Conservation (phyloP, 2,329 filamentous ascomycete species). For the Monosporascus sp. region DNA sequence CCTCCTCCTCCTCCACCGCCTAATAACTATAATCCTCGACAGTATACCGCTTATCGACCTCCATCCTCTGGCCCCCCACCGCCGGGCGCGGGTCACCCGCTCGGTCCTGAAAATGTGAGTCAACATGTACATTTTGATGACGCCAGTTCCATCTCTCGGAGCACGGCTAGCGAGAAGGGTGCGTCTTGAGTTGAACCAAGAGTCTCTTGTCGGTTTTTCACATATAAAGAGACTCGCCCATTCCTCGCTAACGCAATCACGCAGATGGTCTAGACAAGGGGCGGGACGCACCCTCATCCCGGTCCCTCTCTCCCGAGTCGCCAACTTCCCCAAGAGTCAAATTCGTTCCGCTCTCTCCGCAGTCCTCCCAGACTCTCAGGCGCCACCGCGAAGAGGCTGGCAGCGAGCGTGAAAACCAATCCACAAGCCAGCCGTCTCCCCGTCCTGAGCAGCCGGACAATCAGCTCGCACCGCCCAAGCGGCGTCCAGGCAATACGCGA, state of each 20-base stretch:
- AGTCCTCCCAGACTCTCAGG: slow-evolving; percentile 23
- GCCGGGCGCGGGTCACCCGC: slow-evolving; percentile 11
- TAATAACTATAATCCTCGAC: slow-evolving; percentile 21
- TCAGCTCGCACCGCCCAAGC: not conserved
- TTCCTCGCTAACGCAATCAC: not conserved
- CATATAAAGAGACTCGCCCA: not conserved
- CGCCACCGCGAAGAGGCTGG: slow-evolving; percentile 15
- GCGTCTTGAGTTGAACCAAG: slow-evolving; percentile 16
- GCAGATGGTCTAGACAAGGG: not conserved
- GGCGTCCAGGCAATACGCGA: slow-evolving; percentile 6
- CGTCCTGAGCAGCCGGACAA: not conserved
- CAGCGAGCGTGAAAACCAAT: slow-evolving; percentile 3
- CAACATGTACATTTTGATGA: slow-evolving; percentile 19
- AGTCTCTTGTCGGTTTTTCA: too few relatives aligned
- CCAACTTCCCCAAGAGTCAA: slow-evolving; percentile 16
- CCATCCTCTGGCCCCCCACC: slow-evolving; percentile 21
- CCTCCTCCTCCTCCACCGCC: slow-evolving; percentile 11
- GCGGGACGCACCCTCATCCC: not conserved
- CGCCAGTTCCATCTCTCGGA: slow-evolving; percentile 20
- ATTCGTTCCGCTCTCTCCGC: slow-evolving; percentile 25
- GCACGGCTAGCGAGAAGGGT: slow-evolving; percentile 27
- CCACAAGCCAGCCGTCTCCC: not conserved
- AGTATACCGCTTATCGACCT: slow-evolving; percentile 19
- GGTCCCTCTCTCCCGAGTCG: slow-evolving; percentile 1
- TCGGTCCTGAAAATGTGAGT: slow-evolving; percentile 31